Percentiles rank a stretch among this genome's conserved stretches.
Conservation (phyloP, 257 asterid genomes). For the Fraxinus americana region DNA sequence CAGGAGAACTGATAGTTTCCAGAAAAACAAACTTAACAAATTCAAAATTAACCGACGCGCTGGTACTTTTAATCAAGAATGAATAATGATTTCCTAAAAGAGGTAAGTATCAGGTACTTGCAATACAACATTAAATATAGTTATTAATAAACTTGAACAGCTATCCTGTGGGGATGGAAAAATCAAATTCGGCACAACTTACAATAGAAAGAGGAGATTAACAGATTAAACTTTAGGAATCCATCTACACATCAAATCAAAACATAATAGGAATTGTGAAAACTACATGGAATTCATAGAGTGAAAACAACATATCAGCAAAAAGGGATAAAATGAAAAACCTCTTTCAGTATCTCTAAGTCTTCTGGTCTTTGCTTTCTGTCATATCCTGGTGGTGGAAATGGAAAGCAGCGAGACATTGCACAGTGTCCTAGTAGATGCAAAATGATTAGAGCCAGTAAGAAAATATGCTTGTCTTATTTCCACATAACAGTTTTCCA, state of each 20-base stretch:
- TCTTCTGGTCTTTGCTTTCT: constrained; percentile 66
- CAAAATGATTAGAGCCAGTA: constrained; percentile 29
- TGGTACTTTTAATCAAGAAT: constrained; percentile 15
- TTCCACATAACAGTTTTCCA: constrained; percentile 46
- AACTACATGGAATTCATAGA: background rate
- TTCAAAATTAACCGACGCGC: background rate
- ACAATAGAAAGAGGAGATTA: constrained; percentile 7
- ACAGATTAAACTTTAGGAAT: background rate
- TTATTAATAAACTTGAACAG: constrained; percentile 17
- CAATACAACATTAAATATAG: background rate
- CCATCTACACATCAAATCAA: constrained; percentile 7
- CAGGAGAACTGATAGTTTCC: constrained; percentile 8
- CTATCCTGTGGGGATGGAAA: constrained; percentile 10
- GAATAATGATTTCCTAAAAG: background rate
- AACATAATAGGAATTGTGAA: background rate
- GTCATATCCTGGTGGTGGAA: constrained; percentile 94
- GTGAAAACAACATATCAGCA: constrained; percentile 12
- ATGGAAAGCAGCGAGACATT: constrained; percentile 98
- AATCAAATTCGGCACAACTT: background rate
- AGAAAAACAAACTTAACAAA: background rate
- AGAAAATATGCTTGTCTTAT: constrained; percentile 43
- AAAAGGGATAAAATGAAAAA: constrained; percentile 31
- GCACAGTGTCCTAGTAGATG: constrained; percentile 45
- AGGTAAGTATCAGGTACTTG: constrained; percentile 1
- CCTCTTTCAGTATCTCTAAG: constrained; percentile 66